Percentiles rank a stretch among this genome's conserved stretches.
These are phyloP conservation scores for Vitis hybrid DNA, from an alignment of 177 flowering plant species.

Conservation along the genomic window DNA sequence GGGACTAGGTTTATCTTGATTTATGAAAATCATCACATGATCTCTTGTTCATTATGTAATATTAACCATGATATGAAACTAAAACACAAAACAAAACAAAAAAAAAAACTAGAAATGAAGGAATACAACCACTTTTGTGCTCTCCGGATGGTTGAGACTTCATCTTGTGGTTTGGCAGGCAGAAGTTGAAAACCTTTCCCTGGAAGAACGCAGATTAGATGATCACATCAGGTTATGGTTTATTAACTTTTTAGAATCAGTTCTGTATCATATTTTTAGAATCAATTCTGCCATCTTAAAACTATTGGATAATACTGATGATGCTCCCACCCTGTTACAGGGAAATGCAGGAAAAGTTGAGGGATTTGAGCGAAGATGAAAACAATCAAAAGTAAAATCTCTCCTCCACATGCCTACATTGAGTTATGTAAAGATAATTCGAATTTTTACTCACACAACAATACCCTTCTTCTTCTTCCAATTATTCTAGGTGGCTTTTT, in stretches of 20 bases:
- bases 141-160: background rate
- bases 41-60: background rate
- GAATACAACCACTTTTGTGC: background rate
- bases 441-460: background rate
- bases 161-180: conserved; percentile 53
- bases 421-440: background rate
- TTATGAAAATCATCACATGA: background rate
- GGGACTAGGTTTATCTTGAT: background rate
- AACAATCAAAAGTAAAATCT: conserved; percentile 59
- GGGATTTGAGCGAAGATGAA: conserved; percentile 65
- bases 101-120: background rate
- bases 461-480: conserved; percentile 4
- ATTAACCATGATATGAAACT: background rate
- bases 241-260: conserved; percentile 7
- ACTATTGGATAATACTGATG: conserved; percentile 27
- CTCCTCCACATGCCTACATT: background rate
- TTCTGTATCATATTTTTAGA: background rate
- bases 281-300: conserved; percentile 3
- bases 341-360: conserved; percentile 67
- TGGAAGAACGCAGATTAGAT: conserved; percentile 76
- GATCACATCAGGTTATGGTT: conserved; percentile 70
- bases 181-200: conserved; percentile 69
- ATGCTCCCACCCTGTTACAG: conserved; percentile 42
- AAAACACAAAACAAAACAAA: too few species aligned
- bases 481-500: conserved; percentile 71